Percentiles rank a stretch among this genome's conserved stretches.
These are phyloP conservation scores for Fusarium chuoi DNA, from an alignment of 2,329 filamentous ascomycete species.

Conservation along the genomic window DNA sequence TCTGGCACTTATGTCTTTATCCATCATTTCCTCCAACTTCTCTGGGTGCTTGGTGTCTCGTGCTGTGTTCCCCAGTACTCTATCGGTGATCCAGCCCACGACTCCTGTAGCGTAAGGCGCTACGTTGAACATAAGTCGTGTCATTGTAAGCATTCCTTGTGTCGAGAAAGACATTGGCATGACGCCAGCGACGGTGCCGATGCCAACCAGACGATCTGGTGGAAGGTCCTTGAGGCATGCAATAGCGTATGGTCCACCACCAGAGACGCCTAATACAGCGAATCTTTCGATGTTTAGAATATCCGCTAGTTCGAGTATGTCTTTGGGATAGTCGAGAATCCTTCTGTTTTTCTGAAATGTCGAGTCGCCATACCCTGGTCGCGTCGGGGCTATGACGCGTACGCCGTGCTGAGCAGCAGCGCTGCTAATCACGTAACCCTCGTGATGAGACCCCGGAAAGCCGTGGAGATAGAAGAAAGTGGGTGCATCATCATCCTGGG, in stretches of 20 bases:
- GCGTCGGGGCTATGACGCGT: slow-evolving; percentile 15
- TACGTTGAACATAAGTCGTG: slow-evolving; percentile 12
- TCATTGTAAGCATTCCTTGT: slow-evolving; percentile 16
- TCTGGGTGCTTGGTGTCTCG: slow-evolving; percentile 21
- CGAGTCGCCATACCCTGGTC: slow-evolving; percentile 19
- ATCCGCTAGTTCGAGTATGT: slow-evolving; percentile 1
- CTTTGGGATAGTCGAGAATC: slow-evolving; percentile 11
- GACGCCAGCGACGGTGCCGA: slow-evolving; percentile 9
- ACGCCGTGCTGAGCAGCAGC: neutral
- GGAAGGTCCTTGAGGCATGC: slow-evolving; percentile 20
- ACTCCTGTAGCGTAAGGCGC: slow-evolving; percentile 8
- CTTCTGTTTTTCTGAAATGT: slow-evolving; percentile 20
- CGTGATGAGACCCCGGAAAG: slow-evolving; percentile 28
- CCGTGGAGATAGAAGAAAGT: slow-evolving; percentile 28
- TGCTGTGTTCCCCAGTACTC: neutral
- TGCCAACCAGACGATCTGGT: neutral
- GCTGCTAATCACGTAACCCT: slow-evolving; percentile 1
- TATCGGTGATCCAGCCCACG: slow-evolving; percentile 14
- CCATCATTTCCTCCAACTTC: slow-evolving; percentile 10
- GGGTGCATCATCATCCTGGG: neutral
- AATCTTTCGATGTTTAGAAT: neutral
- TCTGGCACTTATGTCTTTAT: slow-evolving; percentile 14
- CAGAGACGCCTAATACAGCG: slow-evolving; percentile 12
- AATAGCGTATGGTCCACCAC: slow-evolving; percentile 25
- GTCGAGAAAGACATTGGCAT: slow-evolving; percentile 28